Conservation (phyloP, 805 yeast genomes). For the Maudiozyma serrabonitensis region DNA sequence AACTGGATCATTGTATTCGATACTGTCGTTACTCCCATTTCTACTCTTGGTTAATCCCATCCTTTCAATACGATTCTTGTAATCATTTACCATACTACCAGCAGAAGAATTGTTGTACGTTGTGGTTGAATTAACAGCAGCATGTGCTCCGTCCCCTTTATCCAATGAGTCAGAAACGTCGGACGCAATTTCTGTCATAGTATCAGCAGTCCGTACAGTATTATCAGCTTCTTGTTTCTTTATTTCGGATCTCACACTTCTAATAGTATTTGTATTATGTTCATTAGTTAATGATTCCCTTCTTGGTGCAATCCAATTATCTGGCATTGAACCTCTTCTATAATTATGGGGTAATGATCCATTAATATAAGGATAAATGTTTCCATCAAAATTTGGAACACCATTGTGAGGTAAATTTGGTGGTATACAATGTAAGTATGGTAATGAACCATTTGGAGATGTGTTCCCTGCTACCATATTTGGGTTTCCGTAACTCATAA, state of each 20-base stretch:
- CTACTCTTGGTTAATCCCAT: neutral
- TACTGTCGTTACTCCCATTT: conserved; percentile 3
- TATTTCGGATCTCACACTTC: neutral
- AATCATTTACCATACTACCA: conserved; percentile 15
- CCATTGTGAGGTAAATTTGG: conserved; percentile 4
- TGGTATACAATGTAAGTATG: conserved; percentile 7
- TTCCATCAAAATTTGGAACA: conserved; percentile 14
- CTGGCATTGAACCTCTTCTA: conserved; percentile 19
- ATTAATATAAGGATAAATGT: conserved; percentile 12
- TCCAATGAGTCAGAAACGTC: conserved; percentile 17
- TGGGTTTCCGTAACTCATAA: neutral
- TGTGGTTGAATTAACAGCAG: conserved; percentile 12
- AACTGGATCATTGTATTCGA: conserved; percentile 10
- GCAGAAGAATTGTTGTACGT: conserved; percentile 23
- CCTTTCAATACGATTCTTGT: conserved; percentile 6
- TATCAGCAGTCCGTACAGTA: conserved; percentile 4
- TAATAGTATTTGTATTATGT: neutral
- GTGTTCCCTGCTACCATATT: neutral
- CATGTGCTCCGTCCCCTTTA: conserved; percentile 1
- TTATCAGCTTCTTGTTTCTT: neutral
- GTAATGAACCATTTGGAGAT: conserved; percentile 3
- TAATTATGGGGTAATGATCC: conserved; percentile 6
- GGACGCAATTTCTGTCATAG: conserved; percentile 16
- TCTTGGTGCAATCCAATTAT: conserved; percentile 11
- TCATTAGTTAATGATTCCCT: conserved; percentile 7